A percentile compares a stretch with the other conserved stretches of the same genome.
phyloP scores from a whole-genome alignment of 352 stramenopile species.

The Pythium volutum region DNA sequence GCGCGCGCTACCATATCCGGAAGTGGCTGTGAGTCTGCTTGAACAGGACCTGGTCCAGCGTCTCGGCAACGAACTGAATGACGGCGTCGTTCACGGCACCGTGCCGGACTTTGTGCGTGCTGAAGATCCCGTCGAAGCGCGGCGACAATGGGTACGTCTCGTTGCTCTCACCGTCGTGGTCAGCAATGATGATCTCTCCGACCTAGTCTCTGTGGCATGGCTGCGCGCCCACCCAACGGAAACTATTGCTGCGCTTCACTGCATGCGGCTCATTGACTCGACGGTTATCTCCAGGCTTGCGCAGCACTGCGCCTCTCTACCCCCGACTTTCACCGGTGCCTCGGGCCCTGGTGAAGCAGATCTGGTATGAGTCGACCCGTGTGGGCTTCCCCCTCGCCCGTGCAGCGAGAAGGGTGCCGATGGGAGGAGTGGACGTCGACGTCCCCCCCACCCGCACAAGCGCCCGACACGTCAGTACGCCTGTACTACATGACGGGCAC shows the following conservation, averaged over 20 bases:
- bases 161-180: neutral
- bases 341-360: neutral
- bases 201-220: neutral
- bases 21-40: neutral
- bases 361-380: constrained; percentile 2
- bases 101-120: neutral
- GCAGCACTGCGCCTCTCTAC: neutral
- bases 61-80: neutral
- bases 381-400: neutral
- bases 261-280: neutral
- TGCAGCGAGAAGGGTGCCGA: neutral
- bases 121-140: neutral
- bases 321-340: neutral
- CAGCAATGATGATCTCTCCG: neutral
- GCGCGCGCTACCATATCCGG: neutral
- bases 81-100: neutral
- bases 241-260: neutral
- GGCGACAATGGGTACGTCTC: neutral
- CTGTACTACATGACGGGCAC: neutral
- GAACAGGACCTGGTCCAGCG: neutral
- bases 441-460: neutral
- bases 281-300: neutral
- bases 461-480: neutral
- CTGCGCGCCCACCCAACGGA: neutral
- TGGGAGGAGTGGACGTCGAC: neutral